Base-by-base conservation (phyloP, 140 eudicot species). In the Senecio squalidus region DNA sequence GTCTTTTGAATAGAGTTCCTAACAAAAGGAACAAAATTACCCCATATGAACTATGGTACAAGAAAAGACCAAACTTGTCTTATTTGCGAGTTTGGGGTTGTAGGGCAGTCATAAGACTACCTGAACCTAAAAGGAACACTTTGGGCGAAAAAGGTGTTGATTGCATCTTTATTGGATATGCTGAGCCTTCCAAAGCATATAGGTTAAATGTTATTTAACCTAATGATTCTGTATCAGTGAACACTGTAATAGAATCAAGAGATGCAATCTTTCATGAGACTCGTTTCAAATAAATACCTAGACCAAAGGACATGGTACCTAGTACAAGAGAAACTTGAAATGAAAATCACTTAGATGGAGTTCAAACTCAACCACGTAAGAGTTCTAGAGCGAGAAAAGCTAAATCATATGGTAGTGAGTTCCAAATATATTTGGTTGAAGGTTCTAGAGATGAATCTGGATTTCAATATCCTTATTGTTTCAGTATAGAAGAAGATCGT, bases 141-240 rank as follows among this genome's bases (percentile, higher is more conserved):
- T n/a, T 46, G 41, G 67, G 74, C 1, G 59, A 18, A 27, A 48
- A 25, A 30, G 67, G 27, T 8, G 14, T 57, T 28, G 59, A 68
- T 11, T 57, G 71, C 30, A 68, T 68, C 2, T 55, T 56, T 6
- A 26, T 68, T 10, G 66, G 58, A 7, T 67, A 67, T 67, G 56
- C 50, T 14, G 10, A 38, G 17, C 9, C 28, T 28, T 40, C 57
- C 30, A 43, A 28, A 17, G 48, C 46, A 0, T 67, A 56, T 55
- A 20, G 66, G 21, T 55, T 57, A 3, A 9, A 43, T 27, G 74
- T 68, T 8, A 27, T 55, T 0, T 50, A 56, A 45, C 66, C 58
- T n/a, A 68, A 68, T 25, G 67, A 68, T 5, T 68, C 24, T 0
- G 5, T 57, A 4, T 68, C 26, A 3, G 16, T 68, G 3, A 56